Base-by-base conservation (phyloP, 441 rosid species). In the Croton setiger region DNA sequence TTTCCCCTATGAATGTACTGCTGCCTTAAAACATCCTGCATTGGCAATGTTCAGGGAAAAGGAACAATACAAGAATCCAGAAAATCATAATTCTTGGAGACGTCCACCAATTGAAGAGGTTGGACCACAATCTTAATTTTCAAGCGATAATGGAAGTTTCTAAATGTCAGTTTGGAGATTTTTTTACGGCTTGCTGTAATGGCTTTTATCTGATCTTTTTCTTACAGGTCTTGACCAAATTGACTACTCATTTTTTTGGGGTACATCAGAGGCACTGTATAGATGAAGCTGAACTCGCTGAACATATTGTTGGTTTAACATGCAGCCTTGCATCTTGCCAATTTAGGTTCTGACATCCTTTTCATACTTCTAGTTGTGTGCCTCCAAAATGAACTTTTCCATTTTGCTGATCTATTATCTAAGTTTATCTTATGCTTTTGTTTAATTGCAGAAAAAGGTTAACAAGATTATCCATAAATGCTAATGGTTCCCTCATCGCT, bases 251-350 rank as follows among this genome's bases (percentile, higher is more conserved):
- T 75, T 92, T 71, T 80, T 73, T 57, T 44, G 78, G 82, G 78
- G 93, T 90, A 63, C 96, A 88, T 84, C 81, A 90, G 37, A 85
- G 98, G 83, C 96, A 85, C 33, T 92, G 98, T 77, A 75, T 76
- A 72, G 97, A 96, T 77, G 98, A 92, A 86, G 93, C 96, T 78
- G 99, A 96, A 75, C 77, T 92, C 37, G 97, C 97, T 71, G 98
- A 89, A 74, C 97, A 96, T 76, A 71, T 89, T 71, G 92, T 84
- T 74, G 91, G 96, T 71, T 81, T 95, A 83, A 92, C 97, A 44
- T 80, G 81, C 74, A 92, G 91, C 81, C 78, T 96, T 47, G 99
- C 97, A 55, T 82, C 98, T 78, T 91, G 98, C 78, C 96, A 81
- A 14, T 92, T 85, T 71, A 87, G 98, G 98, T 92, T 55, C 44